These are phyloP conservation scores for Phoma sp. DNA, from an alignment of 2,329 filamentous ascomycete species.

Conservation along the genomic window DNA sequence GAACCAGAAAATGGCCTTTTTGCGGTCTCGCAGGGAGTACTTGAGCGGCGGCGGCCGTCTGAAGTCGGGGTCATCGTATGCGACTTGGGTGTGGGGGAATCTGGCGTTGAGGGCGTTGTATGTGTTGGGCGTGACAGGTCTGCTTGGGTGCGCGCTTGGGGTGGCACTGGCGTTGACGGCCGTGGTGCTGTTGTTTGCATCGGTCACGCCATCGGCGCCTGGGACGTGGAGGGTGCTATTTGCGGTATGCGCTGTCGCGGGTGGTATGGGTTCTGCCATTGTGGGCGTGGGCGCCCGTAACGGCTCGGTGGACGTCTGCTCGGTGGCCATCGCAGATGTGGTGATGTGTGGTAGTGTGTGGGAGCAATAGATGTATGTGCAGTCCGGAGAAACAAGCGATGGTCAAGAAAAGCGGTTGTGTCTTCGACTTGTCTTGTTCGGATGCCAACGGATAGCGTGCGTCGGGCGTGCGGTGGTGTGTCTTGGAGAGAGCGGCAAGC, in stretches of 20 bases:
- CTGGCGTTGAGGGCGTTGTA: slow-evolving; percentile 32
- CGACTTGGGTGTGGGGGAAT: slow-evolving; percentile 52
- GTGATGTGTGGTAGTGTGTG: not conserved
- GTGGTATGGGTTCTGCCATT: slow-evolving; percentile 8
- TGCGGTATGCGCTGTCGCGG: slow-evolving; percentile 19
- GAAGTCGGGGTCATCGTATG: slow-evolving; percentile 51
- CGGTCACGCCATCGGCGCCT: slow-evolving; percentile 24
- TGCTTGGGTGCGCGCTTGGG: slow-evolving; percentile 30
- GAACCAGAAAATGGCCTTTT: slow-evolving; percentile 64
- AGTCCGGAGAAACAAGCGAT: slow-evolving; percentile 15
- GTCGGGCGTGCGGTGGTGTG: slow-evolving; percentile 10
- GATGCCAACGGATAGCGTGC: slow-evolving; percentile 31
- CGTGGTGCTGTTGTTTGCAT: slow-evolving; percentile 23
- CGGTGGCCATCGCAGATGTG: slow-evolving; percentile 32
- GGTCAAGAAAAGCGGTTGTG: slow-evolving; percentile 16
- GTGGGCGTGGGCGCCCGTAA: slow-evolving; percentile 31
- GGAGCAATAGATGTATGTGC: slow-evolving; percentile 6
- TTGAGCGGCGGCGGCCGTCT: slow-evolving; percentile 60
- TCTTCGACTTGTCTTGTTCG: slow-evolving; percentile 29
- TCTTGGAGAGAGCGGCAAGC: slow-evolving; percentile 26
- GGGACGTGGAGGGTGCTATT: slow-evolving; percentile 29
- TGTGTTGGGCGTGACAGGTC: slow-evolving; percentile 39
- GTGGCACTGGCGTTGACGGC: slow-evolving; percentile 28
- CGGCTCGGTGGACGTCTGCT: slow-evolving; percentile 41
- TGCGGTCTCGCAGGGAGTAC: slow-evolving; percentile 62